Conservation (phyloP, 139 green algal genomes). For the Chlamydomonas sphaeroides region DNA sequence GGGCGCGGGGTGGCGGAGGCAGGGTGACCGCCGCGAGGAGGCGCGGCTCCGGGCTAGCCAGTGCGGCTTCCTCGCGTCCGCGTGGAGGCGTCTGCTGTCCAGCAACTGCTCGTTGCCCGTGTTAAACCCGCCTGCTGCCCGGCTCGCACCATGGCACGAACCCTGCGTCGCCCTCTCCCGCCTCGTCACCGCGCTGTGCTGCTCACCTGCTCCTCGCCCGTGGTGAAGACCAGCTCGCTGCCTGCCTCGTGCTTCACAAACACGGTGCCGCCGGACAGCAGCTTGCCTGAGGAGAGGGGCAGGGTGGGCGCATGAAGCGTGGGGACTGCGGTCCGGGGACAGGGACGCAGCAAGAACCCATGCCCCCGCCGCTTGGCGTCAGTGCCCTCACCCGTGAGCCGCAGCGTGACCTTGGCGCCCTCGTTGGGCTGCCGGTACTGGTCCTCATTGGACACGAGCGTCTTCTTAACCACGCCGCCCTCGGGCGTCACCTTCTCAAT, state of each 20-base stretch:
- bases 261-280: slow-evolving; percentile 71
- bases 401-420: slow-evolving; percentile 68
- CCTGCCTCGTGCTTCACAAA: slow-evolving; percentile 72
- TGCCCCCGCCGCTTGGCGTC: no score
- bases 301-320: slow-evolving; percentile 54
- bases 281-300: no score
- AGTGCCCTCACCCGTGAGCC: slow-evolving; percentile 24
- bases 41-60: no score
- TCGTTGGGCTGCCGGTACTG: slow-evolving; percentile 84
- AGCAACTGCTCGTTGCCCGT: no score
- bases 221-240: slow-evolving; percentile 66
- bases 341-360: no score
- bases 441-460: slow-evolving; percentile 55
- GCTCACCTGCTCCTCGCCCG: slow-evolving; percentile 57
- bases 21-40: no score
- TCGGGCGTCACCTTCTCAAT: slow-evolving; percentile 55
- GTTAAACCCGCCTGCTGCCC: no score
- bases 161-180: neutral
- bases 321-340: no score
- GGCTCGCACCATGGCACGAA: no score
- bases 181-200: neutral
- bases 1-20: no score
- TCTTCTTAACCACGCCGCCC: slow-evolving; percentile 82
- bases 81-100: no score
- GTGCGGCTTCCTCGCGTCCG: no score